phyloP scores from a whole-genome alignment of 2,329 filamentous ascomycete genomes.

The Colletotrichum sp. region DNA sequence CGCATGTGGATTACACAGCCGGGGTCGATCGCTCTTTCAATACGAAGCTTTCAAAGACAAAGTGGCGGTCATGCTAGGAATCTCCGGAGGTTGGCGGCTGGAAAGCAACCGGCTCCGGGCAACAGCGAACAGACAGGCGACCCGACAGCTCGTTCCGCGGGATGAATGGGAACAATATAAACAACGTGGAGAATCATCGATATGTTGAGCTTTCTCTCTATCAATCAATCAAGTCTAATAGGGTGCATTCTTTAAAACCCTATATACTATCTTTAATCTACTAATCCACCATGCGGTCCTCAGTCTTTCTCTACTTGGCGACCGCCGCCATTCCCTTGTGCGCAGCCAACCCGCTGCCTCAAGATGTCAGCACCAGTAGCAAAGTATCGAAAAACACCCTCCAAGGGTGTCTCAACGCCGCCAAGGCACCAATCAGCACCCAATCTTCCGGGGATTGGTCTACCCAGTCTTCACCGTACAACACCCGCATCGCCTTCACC shows the following conservation, averaged over 20 bases:
- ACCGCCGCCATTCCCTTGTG: neutral
- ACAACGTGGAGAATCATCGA: neutral
- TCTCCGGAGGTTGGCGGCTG: neutral
- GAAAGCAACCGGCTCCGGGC: neutral
- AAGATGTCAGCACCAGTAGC: neutral
- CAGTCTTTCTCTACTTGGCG: neutral
- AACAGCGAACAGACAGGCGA: neutral
- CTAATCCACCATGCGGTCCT: neutral
- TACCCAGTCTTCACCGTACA: slow-evolving; percentile 31
- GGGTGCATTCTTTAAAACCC: neutral
- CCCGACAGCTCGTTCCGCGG: neutral
- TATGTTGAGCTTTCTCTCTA: neutral
- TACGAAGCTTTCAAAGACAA: neutral
- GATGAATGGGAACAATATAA: neutral
- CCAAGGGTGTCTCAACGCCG: slow-evolving; percentile 26
- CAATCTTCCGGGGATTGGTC: slow-evolving; percentile 22
- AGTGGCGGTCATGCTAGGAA: neutral
- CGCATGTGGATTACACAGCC: neutral
- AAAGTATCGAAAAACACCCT: slow-evolving; percentile 1
- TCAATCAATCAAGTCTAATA: neutral
- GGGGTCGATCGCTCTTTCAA: neutral
- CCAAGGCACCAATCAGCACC: slow-evolving; percentile 24
- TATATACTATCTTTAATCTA: neutral
- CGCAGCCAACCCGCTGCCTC: neutral
- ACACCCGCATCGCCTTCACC: slow-evolving; percentile 36